Evolutionary conservation across 495 filamentous ascomycete genomes (phyloP).

Genomic region (Penicillium flavigenum): DNA sequence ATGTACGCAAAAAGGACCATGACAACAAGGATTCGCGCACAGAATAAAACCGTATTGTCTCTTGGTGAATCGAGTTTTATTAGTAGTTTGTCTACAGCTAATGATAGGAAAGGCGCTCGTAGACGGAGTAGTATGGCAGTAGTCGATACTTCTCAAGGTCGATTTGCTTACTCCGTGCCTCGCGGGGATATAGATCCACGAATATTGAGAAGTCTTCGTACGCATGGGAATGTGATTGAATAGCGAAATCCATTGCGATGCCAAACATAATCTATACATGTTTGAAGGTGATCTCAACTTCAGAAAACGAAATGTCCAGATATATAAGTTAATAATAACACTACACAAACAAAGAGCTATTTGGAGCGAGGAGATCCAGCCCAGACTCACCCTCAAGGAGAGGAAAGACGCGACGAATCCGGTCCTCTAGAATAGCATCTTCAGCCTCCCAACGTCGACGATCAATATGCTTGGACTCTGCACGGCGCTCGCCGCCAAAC

Average conservation of each 20-base stretch:
- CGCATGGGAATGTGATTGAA: background rate
- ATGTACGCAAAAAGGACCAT: no score
- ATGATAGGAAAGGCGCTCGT: background rate
- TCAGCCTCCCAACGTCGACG: slow-evolving; percentile 44
- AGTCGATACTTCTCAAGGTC: background rate
- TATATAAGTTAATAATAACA: slow-evolving; percentile 17
- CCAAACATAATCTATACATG: background rate
- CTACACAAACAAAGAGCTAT: slow-evolving; percentile 41
- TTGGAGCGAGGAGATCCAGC: slow-evolving; percentile 33
- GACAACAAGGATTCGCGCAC: background rate
- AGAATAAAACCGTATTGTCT: background rate
- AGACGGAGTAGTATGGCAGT: background rate
- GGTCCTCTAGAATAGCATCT: slow-evolving; percentile 41
- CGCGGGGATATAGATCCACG: background rate
- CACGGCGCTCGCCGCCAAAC: slow-evolving; percentile 46
- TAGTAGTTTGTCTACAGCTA: background rate
- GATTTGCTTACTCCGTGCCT: background rate
- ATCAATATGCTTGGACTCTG: slow-evolving; percentile 29
- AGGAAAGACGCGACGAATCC: slow-evolving; percentile 33
- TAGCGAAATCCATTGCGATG: background rate
- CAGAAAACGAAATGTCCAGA: background rate
- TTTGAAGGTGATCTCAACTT: background rate
- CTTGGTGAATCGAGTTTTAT: background rate
- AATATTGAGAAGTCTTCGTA: background rate
- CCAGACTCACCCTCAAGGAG: slow-evolving; percentile 35